Evolutionary conservation across 2,329 filamentous ascomycete genomes (phyloP), one percentile per base, ranked within the genome.

Genomic region (Pestalotiopsis fici): DNA sequence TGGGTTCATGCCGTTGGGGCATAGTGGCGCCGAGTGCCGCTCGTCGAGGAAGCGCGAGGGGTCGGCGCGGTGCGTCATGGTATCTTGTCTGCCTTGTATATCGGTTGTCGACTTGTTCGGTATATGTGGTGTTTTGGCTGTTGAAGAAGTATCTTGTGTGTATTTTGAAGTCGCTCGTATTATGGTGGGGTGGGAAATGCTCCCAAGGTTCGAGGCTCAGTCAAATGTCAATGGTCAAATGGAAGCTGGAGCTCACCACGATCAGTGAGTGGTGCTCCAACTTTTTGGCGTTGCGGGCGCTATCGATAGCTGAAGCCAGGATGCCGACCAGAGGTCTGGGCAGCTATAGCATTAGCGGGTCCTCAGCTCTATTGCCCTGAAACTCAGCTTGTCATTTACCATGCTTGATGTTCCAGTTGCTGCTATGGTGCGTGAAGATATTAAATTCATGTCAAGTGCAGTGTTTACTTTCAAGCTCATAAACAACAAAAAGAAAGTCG

Each of bases 1-100:
- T 0, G 95, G 95, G 82, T 98, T 98, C 76, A 97, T 91, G 69
- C 94, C 94, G 78, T 95, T 91, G 68, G 89, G 94, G 70, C 96
- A 91, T 25, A 97, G 88, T 43, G 90, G 28, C 13, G 83, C 85
- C 77, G 93, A 93, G 77, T 95, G 95, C 73, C 95, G 93, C 82
- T 97, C 94, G 82, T 98, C 95, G 78, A 98, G 92, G 78, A 97
- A 91, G 74, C 86, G 87, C 70, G 87, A 86, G 80, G 93, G 94
- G 79, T 97, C 94, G 76, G 94, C 94, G 78, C 91, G 90, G 80
- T 94, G 89, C 76, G 70, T 74, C 63, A 65, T 57, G 27, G 55
- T 57, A 11, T 57, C 13, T 57, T 18, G 23, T 25, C 13, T 15
- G n/a, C 6, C 6, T 13, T 21, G 25, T 13, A 31, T 57, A n/a